Evolutionary conservation across 1,139 yeast species (phyloP), one percentile per base, ranked within the genome.

Genomic region (Candida pseudocylindracea): DNA sequence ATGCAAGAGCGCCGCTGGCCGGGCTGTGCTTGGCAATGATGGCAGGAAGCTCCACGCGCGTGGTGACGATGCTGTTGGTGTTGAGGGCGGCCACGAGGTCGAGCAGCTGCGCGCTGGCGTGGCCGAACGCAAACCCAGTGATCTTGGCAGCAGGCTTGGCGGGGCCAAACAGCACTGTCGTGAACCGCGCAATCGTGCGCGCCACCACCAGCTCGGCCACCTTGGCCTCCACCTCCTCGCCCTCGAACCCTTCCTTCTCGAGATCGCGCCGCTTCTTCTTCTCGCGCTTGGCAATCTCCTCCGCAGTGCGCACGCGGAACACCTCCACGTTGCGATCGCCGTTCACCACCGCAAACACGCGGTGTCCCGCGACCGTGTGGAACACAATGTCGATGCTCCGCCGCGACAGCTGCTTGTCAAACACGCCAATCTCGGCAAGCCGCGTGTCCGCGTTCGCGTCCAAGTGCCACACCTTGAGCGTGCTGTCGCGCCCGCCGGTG

Each of bases 321-420:
- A 81, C 42, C 50, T 88, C 96, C n/a, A 78, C 55, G 0, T 83
- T 68, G 49, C 76, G 67, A 49, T 83, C 95, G 12, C 75, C 62
- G 43, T 80, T 83, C 41, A 79, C 85, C 31, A 80, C 57, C 32
- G 66, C 70, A 39, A 83, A 70, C 39, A 71, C 63, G 29, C 59
- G 63, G 27, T 53, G 55, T 2, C 33, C 28, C 5, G 40, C 40
- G 10, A 57, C 54, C 4, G 33, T 31, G 29, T 47, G 44, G 49
- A 80, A 79, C 32, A 59, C 54, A 25, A 85, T 55, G 12, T 65
- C 69, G 15, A 65, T 55, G 35, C 88, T 78, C 44, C 93, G 65
- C 33, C 79, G 67, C 42, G 72, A 76, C 48, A 93, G 76, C 45
- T 71, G 78, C 45, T 85, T 81, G 40, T 74, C 79, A 42, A 78